Evolutionary conservation across 495 filamentous ascomycete genomes (phyloP), one percentile per base, ranked within the genome.

Genomic region (Glonium stellatum): DNA sequence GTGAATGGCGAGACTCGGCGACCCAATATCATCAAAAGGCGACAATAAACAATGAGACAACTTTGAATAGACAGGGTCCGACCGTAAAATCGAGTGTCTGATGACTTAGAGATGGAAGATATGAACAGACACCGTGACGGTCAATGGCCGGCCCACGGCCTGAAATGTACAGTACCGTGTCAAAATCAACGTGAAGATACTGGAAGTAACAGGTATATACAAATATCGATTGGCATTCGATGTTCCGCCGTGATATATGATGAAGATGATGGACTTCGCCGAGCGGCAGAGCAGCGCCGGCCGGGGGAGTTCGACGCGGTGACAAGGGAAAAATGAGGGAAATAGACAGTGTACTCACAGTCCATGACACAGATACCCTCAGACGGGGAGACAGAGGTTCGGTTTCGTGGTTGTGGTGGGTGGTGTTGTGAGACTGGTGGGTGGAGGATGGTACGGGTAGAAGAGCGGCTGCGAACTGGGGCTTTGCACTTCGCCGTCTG

Each of bases 321-420:
- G 9, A 22, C n/a, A 22, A 46, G 15, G 31, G 39, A 8, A 59
- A 39, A 37, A 61, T 23, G 25, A 48, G 54, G 18, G 19, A 37
- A 55, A 31, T 23, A 61, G 41, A 21, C 39, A 55, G 22, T 15
- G 47, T 58, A 73, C 72, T 69, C 57, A 74, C 73, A 72, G 58
- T 67, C 70, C 73, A 75, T 74, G 56, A 23, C 57, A 54, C 49
- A 53, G 55, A 60, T 47, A 63, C 67, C 64, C 66, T 67, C 71
- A 42, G 55, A 27, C 23, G 57, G 21, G 50, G 56, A 18, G 47
- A 51, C 23, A 22, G 23, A 51, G 13, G 21, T 1, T 23, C 15
- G 21, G 23, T 31, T 44, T 51, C 48, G 48, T 23, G 48, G 48
- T 23, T 51, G 44, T 48, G 21, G 48, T 23, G 21, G 48, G 48